Conservation (phyloP, 2,329 filamentous ascomycete genomes). For the Penicillium sp. region DNA sequence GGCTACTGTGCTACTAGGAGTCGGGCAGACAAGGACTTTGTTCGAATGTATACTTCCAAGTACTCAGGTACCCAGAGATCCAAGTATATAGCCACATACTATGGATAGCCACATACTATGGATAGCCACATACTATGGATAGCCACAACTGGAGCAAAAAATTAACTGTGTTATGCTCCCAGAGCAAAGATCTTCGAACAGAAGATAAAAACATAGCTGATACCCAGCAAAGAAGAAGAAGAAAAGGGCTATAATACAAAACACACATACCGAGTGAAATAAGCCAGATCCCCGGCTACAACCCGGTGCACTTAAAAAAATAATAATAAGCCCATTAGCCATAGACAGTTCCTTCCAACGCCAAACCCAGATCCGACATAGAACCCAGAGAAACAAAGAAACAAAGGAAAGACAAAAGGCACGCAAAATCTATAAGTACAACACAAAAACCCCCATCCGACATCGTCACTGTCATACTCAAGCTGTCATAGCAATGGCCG, state of each 20-base stretch:
- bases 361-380: background rate
- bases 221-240: background rate
- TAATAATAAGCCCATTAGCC: background rate
- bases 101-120: too few relatives aligned
- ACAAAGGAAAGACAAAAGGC: background rate
- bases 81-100: too few relatives aligned
- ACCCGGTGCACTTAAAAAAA: background rate
- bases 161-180: background rate
- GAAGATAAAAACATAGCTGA: background rate
- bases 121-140: background rate
- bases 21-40: slow-evolving; percentile 3
- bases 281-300: background rate
- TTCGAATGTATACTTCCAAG: background rate
- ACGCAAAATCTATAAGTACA: slow-evolving; percentile 22
- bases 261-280: background rate
- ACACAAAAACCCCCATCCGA: background rate
- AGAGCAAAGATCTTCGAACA: background rate
- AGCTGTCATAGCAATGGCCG: slow-evolving; percentile 36
- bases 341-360: background rate
- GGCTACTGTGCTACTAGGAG: slow-evolving; percentile 3
- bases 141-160: background rate
- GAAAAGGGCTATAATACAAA: slow-evolving; percentile 7
- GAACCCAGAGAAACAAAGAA: background rate
- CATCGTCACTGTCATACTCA: slow-evolving; percentile 14
- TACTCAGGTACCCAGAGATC: background rate